Percentiles rank a stretch among this genome's conserved stretches.
These are phyloP conservation scores for Podospora appendiculata DNA, from an alignment of 495 filamentous ascomycete species.

Conservation along the genomic window DNA sequence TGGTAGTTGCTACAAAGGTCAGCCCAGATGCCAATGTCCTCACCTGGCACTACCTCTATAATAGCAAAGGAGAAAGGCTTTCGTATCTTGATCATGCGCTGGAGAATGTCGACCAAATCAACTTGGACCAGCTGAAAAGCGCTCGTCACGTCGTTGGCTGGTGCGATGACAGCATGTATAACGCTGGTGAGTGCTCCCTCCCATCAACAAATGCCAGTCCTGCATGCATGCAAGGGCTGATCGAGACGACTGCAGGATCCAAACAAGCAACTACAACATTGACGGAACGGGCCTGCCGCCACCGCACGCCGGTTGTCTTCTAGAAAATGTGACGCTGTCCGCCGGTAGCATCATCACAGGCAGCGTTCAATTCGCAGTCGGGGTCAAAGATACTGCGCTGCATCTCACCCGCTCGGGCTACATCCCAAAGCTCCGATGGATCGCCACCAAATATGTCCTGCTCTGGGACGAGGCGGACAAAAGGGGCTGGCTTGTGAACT, in stretches of 20 bases:
- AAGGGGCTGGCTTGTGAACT: constrained; percentile 26
- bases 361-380: constrained; percentile 6
- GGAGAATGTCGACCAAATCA: too few species aligned
- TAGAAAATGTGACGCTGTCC: constrained; percentile 18
- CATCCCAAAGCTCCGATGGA: constrained; percentile 11
- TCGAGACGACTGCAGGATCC: too few species aligned
- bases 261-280: background rate
- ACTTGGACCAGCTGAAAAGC: too few species aligned
- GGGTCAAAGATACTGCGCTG: constrained; percentile 17
- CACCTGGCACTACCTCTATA: background rate
- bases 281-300: constrained; percentile 3
- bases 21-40: background rate
- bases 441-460: constrained; percentile 12
- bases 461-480: constrained; percentile 25
- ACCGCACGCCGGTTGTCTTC: constrained; percentile 2
- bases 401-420: constrained; percentile 11
- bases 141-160: too few species aligned
- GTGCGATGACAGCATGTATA: too few species aligned
- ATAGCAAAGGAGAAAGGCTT: background rate
- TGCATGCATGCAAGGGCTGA: too few species aligned
- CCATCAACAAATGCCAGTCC: too few species aligned
- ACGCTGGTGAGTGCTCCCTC: too few species aligned
- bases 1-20: background rate
- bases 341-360: constrained; percentile 17
- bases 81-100: background rate